Conservation (phyloP, 2,329 filamentous ascomycete genomes). For the Botrytis cinerea region DNA sequence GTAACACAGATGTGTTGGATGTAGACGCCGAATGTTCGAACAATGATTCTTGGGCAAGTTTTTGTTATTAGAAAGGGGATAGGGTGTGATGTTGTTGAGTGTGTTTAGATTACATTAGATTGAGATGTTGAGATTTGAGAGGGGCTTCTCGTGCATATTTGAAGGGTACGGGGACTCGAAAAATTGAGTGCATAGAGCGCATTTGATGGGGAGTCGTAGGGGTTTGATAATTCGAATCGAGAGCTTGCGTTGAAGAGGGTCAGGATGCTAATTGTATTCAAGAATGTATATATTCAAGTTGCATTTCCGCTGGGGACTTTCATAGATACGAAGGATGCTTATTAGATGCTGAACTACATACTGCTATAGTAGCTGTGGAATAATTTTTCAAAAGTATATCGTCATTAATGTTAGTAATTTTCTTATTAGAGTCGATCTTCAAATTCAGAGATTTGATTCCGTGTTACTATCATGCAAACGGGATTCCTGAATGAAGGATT, state of each 20-base stretch:
- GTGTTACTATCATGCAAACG: background rate
- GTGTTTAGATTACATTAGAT: background rate
- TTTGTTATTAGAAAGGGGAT: background rate
- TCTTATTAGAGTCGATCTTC: background rate
- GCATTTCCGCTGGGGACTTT: accelerated
- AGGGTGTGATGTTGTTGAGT: background rate
- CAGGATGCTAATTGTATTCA: accelerated
- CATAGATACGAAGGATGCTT: background rate
- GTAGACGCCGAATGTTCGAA: background rate
- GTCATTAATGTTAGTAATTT: background rate
- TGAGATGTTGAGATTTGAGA: background rate
- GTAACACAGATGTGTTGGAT: background rate
- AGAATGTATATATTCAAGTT: background rate
- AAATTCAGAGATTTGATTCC: background rate
- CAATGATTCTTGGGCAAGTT: background rate
- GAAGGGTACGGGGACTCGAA: background rate
- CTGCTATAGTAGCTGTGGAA: background rate
- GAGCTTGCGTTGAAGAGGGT: background rate
- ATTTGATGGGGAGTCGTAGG: background rate
- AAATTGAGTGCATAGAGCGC: background rate
- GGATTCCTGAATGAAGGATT: background rate
- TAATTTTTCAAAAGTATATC: background rate
- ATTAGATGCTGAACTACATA: background rate
- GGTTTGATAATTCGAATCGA: background rate
- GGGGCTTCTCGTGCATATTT: background rate